Conservation (phyloP, 2,329 filamentous ascomycete species). For the Sphaerulina musiva region DNA sequence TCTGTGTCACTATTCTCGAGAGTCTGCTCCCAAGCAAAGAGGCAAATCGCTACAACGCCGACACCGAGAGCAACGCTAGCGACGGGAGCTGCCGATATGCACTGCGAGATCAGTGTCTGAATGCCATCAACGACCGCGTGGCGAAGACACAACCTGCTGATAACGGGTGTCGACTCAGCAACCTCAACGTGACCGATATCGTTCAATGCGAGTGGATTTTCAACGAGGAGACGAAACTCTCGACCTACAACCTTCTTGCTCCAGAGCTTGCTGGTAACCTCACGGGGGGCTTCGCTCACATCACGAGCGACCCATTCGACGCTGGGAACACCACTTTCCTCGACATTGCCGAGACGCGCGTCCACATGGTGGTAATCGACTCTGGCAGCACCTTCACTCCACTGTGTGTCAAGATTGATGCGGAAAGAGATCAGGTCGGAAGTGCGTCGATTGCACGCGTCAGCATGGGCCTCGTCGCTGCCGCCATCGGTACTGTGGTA, state of each 20-base stretch:
- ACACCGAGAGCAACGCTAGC: slow-evolving; percentile 11
- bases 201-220: slow-evolving; percentile 10
- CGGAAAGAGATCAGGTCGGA: slow-evolving; percentile 4
- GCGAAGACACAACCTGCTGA: slow-evolving; percentile 7
- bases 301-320: slow-evolving; percentile 9
- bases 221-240: slow-evolving; percentile 1
- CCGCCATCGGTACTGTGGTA: slow-evolving; percentile 7
- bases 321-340: slow-evolving; percentile 6
- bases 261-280: slow-evolving; percentile 1
- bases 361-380: slow-evolving; percentile 13
- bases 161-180: slow-evolving; percentile 7
- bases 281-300: slow-evolving; percentile 11
- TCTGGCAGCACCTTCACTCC: slow-evolving; percentile 12
- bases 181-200: slow-evolving; percentile 4
- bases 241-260: slow-evolving; percentile 9
- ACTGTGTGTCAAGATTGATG: slow-evolving; percentile 10
- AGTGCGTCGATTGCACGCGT: slow-evolving; percentile 2
- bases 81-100: slow-evolving; percentile 12
- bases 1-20: slow-evolving; percentile 14
- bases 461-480: slow-evolving; percentile 8
- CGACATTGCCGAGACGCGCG: slow-evolving; percentile 6
- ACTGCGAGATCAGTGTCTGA: slow-evolving; percentile 6
- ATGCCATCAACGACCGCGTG: slow-evolving; percentile 7
- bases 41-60: slow-evolving; percentile 4
- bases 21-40: slow-evolving; percentile 2